A percentile compares a stretch with the other conserved stretches of the same genome.
Evolutionary conservation across 225 moss, liverwort and hornwort species (phyloP).

Genomic region (Thuidium tamariscinum): DNA sequence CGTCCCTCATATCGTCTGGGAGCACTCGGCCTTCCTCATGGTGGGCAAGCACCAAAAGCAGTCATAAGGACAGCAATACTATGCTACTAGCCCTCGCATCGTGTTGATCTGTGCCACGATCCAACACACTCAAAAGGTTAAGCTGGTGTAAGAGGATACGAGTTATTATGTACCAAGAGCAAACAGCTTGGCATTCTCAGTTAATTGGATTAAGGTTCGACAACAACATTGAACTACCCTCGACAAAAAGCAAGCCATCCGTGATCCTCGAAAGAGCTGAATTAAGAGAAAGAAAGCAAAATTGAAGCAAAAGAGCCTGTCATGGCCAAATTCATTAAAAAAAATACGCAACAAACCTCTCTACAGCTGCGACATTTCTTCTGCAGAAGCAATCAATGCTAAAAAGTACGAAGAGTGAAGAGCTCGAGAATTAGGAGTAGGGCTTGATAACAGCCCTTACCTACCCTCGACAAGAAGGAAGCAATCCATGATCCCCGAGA

Average conservation of each 20-base stretch:
- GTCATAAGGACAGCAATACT: background rate
- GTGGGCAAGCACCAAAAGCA: background rate
- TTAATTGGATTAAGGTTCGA: background rate
- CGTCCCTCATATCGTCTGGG: background rate
- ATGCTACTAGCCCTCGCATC: background rate
- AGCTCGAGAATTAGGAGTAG: no score
- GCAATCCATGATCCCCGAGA: no score
- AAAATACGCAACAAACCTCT: background rate
- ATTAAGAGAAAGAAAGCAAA: background rate
- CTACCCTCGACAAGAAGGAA: no score
- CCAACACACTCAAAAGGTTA: background rate
- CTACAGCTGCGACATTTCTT: no score
- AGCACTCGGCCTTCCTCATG: background rate
- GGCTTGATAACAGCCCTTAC: no score
- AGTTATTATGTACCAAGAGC: no score
- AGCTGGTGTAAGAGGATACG: no score
- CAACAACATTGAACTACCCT: background rate
- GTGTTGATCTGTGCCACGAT: background rate
- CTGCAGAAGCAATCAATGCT: no score
- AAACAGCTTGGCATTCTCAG: no score
- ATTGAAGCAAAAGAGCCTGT: background rate
- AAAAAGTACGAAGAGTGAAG: no score
- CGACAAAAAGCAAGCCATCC: background rate
- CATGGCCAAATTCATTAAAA: background rate
- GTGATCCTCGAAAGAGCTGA: background rate